Conservation (phyloP, 768 basidiomycete species). For the Lactifluus piperatus region DNA sequence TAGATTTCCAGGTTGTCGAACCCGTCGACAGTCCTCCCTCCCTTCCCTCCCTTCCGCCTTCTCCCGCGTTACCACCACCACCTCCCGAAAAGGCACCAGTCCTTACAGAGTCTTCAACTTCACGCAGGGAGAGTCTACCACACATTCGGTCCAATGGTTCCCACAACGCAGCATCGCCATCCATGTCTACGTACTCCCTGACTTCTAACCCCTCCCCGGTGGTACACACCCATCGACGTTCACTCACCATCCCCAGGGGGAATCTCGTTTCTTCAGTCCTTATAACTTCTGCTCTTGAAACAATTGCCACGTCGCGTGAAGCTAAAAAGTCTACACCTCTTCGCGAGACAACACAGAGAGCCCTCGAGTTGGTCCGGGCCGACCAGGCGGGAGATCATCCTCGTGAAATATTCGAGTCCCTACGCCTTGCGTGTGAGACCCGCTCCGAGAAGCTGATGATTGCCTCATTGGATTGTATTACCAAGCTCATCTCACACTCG, state of each 20-base stretch:
- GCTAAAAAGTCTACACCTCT: constrained; percentile 77
- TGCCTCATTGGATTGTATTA: constrained; percentile 93
- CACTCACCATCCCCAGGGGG: constrained; percentile 41
- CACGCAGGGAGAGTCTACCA: constrained; percentile 13
- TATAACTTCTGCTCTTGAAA: constrained; percentile 78
- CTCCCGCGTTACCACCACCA: constrained; percentile 9
- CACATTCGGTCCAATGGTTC: constrained; percentile 6
- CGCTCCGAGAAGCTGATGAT: constrained; percentile 90
- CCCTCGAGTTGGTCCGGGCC: constrained; percentile 71
- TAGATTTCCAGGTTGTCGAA: background rate
- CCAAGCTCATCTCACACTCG: constrained; percentile 94
- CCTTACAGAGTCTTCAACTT: background rate
- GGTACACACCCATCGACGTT: constrained; percentile 27
- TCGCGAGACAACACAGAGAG: constrained; percentile 72
- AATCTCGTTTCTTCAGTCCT: constrained; percentile 71
- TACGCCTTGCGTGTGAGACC: constrained; percentile 94
- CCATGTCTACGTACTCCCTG: constrained; percentile 19
- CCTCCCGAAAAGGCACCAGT: constrained; percentile 7
- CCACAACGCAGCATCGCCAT: constrained; percentile 1
- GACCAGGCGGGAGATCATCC: constrained; percentile 70
- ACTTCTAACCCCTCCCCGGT: constrained; percentile 17
- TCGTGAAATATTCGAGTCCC: constrained; percentile 90
- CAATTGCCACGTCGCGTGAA: constrained; percentile 80
- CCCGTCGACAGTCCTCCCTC: background rate
- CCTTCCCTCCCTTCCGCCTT: constrained; percentile 7